A percentile compares a stretch with the other conserved stretches of the same genome.
Evolutionary conservation across 1,139 yeast genomes (phyloP).

Genomic region (Yamadazyma diddensiae): DNA sequence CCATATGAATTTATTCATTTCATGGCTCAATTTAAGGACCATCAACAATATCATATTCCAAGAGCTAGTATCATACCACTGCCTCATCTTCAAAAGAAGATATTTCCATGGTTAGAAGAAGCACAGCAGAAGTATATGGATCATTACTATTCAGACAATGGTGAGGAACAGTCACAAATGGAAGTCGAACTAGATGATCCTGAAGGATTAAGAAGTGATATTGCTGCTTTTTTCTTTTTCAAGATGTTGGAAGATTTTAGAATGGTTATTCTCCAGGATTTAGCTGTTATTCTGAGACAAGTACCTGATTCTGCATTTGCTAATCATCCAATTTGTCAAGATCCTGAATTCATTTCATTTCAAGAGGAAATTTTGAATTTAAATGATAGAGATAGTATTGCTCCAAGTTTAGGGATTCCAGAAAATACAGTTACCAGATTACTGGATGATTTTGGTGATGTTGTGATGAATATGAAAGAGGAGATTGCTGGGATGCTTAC

Average conservation of each 20-base stretch:
- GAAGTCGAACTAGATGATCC: too few relatives aligned
- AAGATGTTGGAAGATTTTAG: conserved; percentile 6
- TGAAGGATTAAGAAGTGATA: background rate
- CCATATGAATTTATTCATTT: conserved; percentile 5
- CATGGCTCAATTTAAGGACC: conserved; percentile 3
- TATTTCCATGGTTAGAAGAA: conserved; percentile 10
- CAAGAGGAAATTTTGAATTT: too few relatives aligned
- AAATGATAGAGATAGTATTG: too few relatives aligned
- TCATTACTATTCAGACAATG: too few relatives aligned
- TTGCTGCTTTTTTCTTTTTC: background rate
- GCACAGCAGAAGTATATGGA: background rate
- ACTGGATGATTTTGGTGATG: too few relatives aligned
- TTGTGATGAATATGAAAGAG: too few relatives aligned
- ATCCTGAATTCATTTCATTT: conserved; percentile 8
- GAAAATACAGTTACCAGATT: too few relatives aligned
- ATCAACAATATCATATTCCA: conserved; percentile 6
- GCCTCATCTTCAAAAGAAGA: conserved; percentile 3
- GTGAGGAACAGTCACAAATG: too few relatives aligned
- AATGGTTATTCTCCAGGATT: conserved; percentile 7
- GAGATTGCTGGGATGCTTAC: too few relatives aligned
- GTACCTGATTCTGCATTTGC: conserved; percentile 7
- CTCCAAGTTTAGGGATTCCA: too few relatives aligned
- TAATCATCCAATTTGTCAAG: conserved; percentile 6
- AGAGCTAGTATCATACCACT: conserved; percentile 5
- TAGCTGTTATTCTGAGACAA: background rate